phyloP scores from a whole-genome alignment of 2,329 filamentous ascomycete genomes.

The Claviceps spartinae region DNA sequence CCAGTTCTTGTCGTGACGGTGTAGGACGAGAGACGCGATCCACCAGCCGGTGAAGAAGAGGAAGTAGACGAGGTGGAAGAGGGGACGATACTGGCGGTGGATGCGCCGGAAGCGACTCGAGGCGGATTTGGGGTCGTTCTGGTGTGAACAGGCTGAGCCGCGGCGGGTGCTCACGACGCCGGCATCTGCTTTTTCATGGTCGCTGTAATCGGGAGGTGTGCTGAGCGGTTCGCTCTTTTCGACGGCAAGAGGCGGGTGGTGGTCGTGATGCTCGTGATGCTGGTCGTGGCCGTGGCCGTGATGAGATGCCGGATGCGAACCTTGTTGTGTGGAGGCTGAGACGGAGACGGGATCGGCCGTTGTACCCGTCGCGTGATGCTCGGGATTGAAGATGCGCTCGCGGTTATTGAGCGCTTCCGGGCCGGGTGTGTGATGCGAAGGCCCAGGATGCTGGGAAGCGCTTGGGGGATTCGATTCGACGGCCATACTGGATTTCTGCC shows the following conservation, averaged over 20 bases:
- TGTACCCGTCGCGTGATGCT: too few relatives aligned
- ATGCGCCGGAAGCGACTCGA: conserved; percentile 17
- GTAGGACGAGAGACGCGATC: conserved; percentile 61
- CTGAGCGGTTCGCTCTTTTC: conserved; percentile 11
- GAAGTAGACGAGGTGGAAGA: conserved; percentile 33
- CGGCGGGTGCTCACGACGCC: conserved; percentile 18
- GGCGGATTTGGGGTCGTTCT: conserved; percentile 6
- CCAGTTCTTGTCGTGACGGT: conserved; percentile 64
- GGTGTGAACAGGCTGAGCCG: conserved; percentile 12
- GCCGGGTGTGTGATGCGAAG: too few relatives aligned
- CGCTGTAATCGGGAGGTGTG: conserved; percentile 24
- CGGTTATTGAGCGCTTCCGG: too few relatives aligned
- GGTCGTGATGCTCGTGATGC: conserved; percentile 9
- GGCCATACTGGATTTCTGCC: too few relatives aligned
- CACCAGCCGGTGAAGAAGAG: conserved; percentile 49
- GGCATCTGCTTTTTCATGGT: conserved; percentile 24
- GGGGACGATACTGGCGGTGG: conserved; percentile 31
- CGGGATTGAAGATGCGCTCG: too few relatives aligned
- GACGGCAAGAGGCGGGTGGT: conserved; percentile 11
- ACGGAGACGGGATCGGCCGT: too few relatives aligned
- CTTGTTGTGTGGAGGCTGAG: too few relatives aligned
- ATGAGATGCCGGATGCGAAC: too few relatives aligned
- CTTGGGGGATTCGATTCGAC: too few relatives aligned
- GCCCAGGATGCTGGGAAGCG: too few relatives aligned
- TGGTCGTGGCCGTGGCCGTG: conserved; percentile 3